Evolutionary conservation across 495 filamentous ascomycete genomes (phyloP), one percentile per base, ranked within the genome.

Genomic region (Neurospora sp.): DNA sequence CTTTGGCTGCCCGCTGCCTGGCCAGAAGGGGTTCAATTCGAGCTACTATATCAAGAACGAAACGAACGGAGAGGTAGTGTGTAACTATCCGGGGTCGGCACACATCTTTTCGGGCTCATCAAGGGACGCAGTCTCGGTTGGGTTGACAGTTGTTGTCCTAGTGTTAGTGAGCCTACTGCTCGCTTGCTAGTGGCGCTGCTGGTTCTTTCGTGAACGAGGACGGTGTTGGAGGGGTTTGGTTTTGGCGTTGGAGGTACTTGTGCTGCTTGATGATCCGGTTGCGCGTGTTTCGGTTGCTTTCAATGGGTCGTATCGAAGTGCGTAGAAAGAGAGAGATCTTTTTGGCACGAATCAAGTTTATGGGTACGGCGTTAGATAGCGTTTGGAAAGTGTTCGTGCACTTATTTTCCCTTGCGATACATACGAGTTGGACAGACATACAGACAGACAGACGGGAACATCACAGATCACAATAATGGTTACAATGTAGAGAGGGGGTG

Each of bases 1-100:
- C 7, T 98, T 99, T 75, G 81, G 78, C 5, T 99, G 96, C 84
- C 96, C 96, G 0, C 72, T 79, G 18, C 84, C 85, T 18, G 82
- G 83, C 0, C 80, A 78, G 6, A 72, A 76, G 41, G 90, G 87
- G 62, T 86, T 92, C 75, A 83, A 88, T 73, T 80, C 82, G 38
- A 93, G 90, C 49, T 98, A 98, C 81, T 91, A 89, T 0, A 77
- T 77, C 27, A 72, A 37, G 72, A 80, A 84, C 18, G 76, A 72
- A n/a, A 23, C 70, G 3, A 31, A 72, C 11, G 72, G 49, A 23
- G 75, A 78, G 10, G 75, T 85, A 54, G 82, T 80, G 39, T 87
- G 85, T 79, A 87, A 87, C 69, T 86, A 85, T 39, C 85, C 82
- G 6, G 84, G 85, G 27, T 82, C 82, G 44, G 82, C 84, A 39